Evolutionary conservation across 1,284 basidiomycete species (phyloP).

Genomic region (Stygiomarasmius scandens): DNA sequence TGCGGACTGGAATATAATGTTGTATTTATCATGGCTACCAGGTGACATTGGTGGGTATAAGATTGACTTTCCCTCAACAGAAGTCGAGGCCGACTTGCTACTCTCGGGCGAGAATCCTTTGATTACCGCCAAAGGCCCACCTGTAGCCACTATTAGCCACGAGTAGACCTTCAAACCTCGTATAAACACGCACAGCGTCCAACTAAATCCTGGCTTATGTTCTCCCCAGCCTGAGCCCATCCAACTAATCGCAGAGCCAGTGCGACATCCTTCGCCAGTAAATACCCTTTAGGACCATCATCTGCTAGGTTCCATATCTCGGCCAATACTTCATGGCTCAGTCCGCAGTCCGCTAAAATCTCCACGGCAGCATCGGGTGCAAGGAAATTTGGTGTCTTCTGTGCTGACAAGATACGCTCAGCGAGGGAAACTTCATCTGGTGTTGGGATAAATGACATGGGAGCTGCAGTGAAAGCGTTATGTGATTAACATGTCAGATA

Average conservation of each 20-base stretch:
- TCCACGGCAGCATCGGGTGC: constrained; percentile 42
- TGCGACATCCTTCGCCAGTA: constrained; percentile 54
- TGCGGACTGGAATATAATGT: constrained; percentile 48
- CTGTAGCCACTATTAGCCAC: constrained; percentile 27
- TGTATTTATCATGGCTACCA: constrained; percentile 52
- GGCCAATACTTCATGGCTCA: constrained; percentile 46
- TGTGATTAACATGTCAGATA: no score
- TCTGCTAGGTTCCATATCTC: constrained; percentile 68
- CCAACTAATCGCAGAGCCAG: constrained; percentile 61
- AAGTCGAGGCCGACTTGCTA: constrained; percentile 12
- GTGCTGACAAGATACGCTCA: constrained; percentile 2
- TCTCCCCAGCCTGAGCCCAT: constrained; percentile 56
- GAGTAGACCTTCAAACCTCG: constrained; percentile 21
- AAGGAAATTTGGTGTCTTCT: constrained; percentile 1
- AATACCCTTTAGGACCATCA: constrained; percentile 56
- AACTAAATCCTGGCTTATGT: constrained; percentile 33
- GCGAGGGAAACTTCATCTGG: constrained; percentile 5
- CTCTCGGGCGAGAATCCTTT: constrained; percentile 39
- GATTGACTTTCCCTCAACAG: no score
- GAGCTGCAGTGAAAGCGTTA: no score
- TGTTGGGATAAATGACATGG: constrained; percentile 4
- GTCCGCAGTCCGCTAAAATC: constrained; percentile 43
- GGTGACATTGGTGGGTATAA: constrained; percentile 36
- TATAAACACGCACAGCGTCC: constrained; percentile 29
- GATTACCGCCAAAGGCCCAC: constrained; percentile 56